Percentiles rank a stretch among this genome's conserved stretches.
These are phyloP conservation scores for Apophysomyces elegans DNA, from an alignment of 371 early-diverging fungal genomes.

Conservation along the genomic window DNA sequence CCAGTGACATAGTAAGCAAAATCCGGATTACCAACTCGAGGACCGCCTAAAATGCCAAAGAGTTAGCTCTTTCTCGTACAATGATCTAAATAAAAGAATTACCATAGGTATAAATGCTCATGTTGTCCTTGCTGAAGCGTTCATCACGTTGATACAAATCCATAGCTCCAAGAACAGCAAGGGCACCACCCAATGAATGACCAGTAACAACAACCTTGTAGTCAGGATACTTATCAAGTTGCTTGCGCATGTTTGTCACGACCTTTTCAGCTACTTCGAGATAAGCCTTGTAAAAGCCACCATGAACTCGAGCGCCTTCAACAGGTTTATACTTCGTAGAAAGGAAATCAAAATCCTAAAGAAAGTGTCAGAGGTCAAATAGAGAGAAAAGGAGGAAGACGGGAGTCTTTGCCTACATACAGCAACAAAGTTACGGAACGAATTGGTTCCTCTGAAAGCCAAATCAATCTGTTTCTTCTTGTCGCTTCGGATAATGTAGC, in stretches of 20 bases:
- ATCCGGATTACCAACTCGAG: conserved; percentile 31
- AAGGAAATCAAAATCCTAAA: conserved; percentile 16
- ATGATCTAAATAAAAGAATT: neutral
- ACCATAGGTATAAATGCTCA: conserved; percentile 28
- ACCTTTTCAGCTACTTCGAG: conserved; percentile 13
- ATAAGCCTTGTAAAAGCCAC: conserved; percentile 22
- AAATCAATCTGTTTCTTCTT: conserved; percentile 24
- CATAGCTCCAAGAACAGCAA: conserved; percentile 28
- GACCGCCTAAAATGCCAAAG: conserved; percentile 17
- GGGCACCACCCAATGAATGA: conserved; percentile 33
- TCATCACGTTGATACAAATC: conserved; percentile 29
- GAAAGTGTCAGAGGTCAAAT: neutral
- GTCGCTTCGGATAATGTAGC: conserved; percentile 27
- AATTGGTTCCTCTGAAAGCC: conserved; percentile 31
- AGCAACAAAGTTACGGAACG: conserved; percentile 19
- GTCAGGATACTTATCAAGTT: conserved; percentile 20
- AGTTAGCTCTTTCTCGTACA: neutral
- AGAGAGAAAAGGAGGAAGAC: neutral
- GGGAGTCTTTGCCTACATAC: conserved; percentile 10
- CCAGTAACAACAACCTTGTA: conserved; percentile 17
- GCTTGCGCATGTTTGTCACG: conserved; percentile 16
- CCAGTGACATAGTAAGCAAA: conserved; percentile 33
- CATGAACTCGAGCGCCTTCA: conserved; percentile 27
- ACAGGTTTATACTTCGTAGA: conserved; percentile 21
- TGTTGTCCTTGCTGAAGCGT: conserved; percentile 18